Base-by-base conservation (phyloP, 2,329 filamentous ascomycete genomes). In the Monilinia fructicola region DNA sequence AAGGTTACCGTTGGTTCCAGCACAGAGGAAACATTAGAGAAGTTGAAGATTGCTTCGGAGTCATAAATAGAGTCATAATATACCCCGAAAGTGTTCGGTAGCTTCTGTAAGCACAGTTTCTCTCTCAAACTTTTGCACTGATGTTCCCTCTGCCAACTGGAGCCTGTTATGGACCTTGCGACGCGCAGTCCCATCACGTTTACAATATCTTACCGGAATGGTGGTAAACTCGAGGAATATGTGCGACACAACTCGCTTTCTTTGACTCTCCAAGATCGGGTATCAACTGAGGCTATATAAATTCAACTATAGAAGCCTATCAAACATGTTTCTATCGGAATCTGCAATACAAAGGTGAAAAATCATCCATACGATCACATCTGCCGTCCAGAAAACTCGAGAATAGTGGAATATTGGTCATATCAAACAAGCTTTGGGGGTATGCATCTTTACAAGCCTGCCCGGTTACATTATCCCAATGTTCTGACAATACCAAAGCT, bases 21-120 rank as follows among this genome's bases (percentile, higher is more conserved):
- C 16, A 61, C 64, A 10, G 54, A 71, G 64, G 73, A 73, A 61
- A 73, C 70, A n/a, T 66, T 74, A 46, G 52, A 74, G 59, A 75
- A 74, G 67, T 53, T 74, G 65, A 69, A 74, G 48, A 65, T 65
- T 44, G 64, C 64, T 12, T 48, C 66, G 18, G 71, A 73, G 66
- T 69, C 60, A 69, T 72, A 69, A 65, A 71, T 69, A 69, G 65
- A 65, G 21, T 28, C 12, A 59, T 26, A 59, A 40, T 35, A 61
- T 65, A 68, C 54, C 64, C 56, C 54, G 65, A 67, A 61, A 60
- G 67, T 68, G 63, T 68, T 64, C 66, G 46, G 50, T 54, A 40
- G 46, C 60, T n/a, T 44, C 31, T 44, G 61, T 64, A 65, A 55
- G 54, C 54, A 44, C 18, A 50, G 4, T 26, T 50, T 16, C 28